Evolutionary conservation across 768 basidiomycete genomes (phyloP).

Genomic region (Inosperma sp.): DNA sequence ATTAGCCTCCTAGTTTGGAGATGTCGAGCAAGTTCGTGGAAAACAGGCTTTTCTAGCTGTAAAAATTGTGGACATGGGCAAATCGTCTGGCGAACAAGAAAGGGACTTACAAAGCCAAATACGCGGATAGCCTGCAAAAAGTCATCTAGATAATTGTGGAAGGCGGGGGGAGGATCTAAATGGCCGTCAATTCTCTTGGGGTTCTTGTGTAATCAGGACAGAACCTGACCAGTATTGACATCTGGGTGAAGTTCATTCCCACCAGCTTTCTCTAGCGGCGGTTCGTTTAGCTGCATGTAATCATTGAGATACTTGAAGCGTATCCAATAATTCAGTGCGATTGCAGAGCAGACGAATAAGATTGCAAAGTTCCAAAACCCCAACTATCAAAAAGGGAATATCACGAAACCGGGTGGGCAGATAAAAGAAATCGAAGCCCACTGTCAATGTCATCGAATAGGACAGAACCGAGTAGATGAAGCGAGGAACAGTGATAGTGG

Average conservation of each 20-base stretch:
- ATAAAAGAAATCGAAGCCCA: no score
- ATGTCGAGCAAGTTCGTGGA: constrained; percentile 95
- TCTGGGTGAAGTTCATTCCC: constrained; percentile 89
- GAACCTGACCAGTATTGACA: constrained; percentile 57
- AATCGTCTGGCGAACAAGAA: neutral
- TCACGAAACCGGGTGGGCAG: neutral
- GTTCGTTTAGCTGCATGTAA: constrained; percentile 74
- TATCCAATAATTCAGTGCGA: constrained; percentile 79
- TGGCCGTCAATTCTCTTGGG: constrained; percentile 10
- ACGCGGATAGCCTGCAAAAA: constrained; percentile 95
- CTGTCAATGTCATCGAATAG: constrained; percentile 87
- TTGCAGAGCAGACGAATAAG: constrained; percentile 61
- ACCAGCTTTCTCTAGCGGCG: constrained; percentile 76
- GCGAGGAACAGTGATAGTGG: constrained; percentile 78
- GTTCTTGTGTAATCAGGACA: neutral
- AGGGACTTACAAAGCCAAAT: constrained; percentile 77
- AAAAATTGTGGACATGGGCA: constrained; percentile 3
- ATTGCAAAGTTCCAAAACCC: constrained; percentile 89
- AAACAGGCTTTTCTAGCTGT: constrained; percentile 89
- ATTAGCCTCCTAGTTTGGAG: constrained; percentile 92
- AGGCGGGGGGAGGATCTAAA: constrained; percentile 63
- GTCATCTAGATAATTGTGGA: constrained; percentile 96
- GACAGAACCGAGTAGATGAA: constrained; percentile 74
- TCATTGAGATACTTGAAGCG: constrained; percentile 76
- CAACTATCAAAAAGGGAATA: constrained; percentile 44